A percentile compares a stretch with the other conserved stretches of the same genome.
phyloP scores from a whole-genome alignment of 129 eudicot genomes.

The Arctium lappa region DNA sequence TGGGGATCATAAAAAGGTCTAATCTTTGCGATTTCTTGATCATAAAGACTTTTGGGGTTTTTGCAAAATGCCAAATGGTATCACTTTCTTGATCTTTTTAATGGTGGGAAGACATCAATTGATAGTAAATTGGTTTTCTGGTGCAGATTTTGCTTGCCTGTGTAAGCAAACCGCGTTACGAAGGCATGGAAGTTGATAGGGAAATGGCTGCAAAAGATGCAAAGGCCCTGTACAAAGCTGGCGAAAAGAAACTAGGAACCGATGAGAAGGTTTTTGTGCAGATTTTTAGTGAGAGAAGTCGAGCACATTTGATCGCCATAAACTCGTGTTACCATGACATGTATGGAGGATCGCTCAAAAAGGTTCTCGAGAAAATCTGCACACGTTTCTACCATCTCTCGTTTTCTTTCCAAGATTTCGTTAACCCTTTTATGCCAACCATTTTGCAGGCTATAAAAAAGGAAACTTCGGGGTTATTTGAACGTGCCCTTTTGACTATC shows the following conservation, averaged over 20 bases:
- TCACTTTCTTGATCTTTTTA: not conserved
- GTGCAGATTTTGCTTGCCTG: conserved; percentile 63
- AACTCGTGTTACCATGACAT: conserved; percentile 42
- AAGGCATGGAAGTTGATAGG: conserved; percentile 57
- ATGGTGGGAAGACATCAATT: not conserved
- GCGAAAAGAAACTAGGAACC: conserved; percentile 65
- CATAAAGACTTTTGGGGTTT: not conserved
- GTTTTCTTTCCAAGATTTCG: conserved; percentile 1
- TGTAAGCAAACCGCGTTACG: conserved; percentile 42
- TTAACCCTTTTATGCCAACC: not conserved
- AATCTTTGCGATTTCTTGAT: not conserved
- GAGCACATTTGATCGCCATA: conserved; percentile 52
- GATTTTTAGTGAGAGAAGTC: conserved; percentile 55
- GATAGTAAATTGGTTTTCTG: conserved; percentile 9
- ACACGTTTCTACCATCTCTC: not conserved
- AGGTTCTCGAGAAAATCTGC: conserved; percentile 29
- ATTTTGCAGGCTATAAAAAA: conserved; percentile 51
- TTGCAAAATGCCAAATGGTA: not conserved
- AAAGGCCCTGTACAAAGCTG: conserved; percentile 54
- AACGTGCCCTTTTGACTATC: conserved; percentile 48
- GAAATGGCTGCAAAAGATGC: conserved; percentile 55
- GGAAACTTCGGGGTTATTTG: conserved; percentile 58
- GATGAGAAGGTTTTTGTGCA: conserved; percentile 44
- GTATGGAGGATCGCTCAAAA: conserved; percentile 56
- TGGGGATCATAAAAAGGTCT: conserved; percentile 59